Evolutionary conservation across 2,329 filamentous ascomycete species (phyloP), one percentile per base, ranked within the genome.

Genomic region (Aureobasidium sp.): DNA sequence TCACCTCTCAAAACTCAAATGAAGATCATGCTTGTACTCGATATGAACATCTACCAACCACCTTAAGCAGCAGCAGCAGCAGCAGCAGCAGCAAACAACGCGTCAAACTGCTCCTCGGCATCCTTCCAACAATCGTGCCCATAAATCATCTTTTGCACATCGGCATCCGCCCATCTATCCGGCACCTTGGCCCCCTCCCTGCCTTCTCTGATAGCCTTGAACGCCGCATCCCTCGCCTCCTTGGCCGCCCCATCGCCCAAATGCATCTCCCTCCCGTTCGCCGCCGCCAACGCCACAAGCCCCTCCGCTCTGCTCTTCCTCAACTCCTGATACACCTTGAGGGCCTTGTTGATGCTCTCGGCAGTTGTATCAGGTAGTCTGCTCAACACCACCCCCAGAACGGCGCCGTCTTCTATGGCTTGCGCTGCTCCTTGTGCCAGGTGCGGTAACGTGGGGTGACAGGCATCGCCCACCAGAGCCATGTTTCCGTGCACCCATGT

Each of bases 341-440:
- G 70, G 3, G 80, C 81, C 60, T 77, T 80, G 67, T 77, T 74
- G 64, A 83, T 79, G 3, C 73, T 75, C 46, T 75, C 73, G 0
- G 75, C 74, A 5, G 72, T 73, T 0, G 74, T 72, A 46, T 79
- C 74, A 0, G 80, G 80, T 2, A 81, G 67, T 11, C 75, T 77
- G 0, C 74, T 67, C 1, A 85, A 74, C 1, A 80, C 77, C 0
- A 80, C 78, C 0, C 75, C 78, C 1, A 85, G 69, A 0, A 84
- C 82, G 0, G 79, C 82, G 0, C 79, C 82, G 64, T 87, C 84
- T 69, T 87, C 84, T 58, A 87, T 83, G 0, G 84, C 83, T 67
- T 86, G 83, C 1, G 84, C 84, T 0, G 84, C 84, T 9, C 84
- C 84, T 69, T 87, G 84, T 0, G 81, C 82, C 58, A 86, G 74